These are phyloP conservation scores for Phaseolus lunatus DNA, from an alignment of 306 rosid species.

Conservation along the genomic window DNA sequence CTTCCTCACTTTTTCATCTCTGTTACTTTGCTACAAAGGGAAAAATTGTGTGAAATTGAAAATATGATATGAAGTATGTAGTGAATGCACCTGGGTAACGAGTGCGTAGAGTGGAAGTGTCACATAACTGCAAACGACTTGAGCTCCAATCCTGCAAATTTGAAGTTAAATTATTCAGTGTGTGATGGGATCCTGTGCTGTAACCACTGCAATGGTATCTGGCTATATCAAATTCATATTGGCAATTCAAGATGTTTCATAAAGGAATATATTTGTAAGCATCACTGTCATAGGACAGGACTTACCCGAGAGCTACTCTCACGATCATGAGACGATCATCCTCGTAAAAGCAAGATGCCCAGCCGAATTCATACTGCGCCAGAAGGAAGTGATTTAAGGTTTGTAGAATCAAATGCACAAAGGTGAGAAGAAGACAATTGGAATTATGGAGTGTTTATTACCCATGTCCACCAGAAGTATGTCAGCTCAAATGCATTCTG, in stretches of 20 bases:
- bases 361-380: conserved; percentile 95
- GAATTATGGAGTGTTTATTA: conserved; percentile 42
- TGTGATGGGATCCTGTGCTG: neutral
- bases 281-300: neutral
- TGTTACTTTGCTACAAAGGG: too few species aligned
- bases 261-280: neutral
- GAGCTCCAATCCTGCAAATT: conserved; percentile 73
- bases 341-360: conserved; percentile 87
- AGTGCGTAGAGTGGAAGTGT: conserved; percentile 96
- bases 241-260: neutral
- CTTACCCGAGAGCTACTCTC: conserved; percentile 87
- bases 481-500: conserved; percentile 99
- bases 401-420: conserved; percentile 23
- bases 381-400: conserved; percentile 40
- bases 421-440: conserved; percentile 5
- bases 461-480: conserved; percentile 93
- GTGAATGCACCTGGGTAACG: conserved; percentile 75
- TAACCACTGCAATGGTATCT: neutral
- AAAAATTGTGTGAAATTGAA: neutral
- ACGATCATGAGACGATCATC: conserved; percentile 52
- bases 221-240: neutral
- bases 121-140: conserved; percentile 81
- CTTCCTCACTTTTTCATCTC: too few species aligned
- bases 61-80: neutral
- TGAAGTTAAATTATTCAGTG: neutral